A percentile compares a stretch with the other conserved stretches of the same genome.
Conservation (phyloP, 2,329 filamentous ascomycete genomes). For the Colletotrichum zoysiae region DNA sequence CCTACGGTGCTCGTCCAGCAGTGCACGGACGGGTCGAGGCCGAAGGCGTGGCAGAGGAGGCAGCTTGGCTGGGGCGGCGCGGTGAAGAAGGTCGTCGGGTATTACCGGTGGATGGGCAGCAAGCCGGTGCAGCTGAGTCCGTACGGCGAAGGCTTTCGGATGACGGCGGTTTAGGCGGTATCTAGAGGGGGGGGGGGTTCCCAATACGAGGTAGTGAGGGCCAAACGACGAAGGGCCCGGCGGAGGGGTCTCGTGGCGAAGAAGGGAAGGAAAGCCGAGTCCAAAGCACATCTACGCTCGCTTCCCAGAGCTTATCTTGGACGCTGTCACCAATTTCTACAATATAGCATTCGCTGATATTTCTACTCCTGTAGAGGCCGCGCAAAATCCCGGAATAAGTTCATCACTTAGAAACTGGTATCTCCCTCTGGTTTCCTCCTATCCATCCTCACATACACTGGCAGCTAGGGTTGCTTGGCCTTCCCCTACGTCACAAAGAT, state of each 20-base stretch:
- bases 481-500: too few relatives aligned
- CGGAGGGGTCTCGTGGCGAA: neutral
- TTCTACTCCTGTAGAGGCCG: too few relatives aligned
- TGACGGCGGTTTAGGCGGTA: slow-evolving; percentile 25
- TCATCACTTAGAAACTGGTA: too few relatives aligned
- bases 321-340: too few relatives aligned
- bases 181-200: neutral
- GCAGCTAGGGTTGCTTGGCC: too few relatives aligned
- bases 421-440: too few relatives aligned
- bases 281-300: too few relatives aligned
- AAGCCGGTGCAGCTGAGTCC: slow-evolving; percentile 37
- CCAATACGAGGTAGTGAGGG: neutral
- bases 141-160: slow-evolving; percentile 35
- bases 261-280: neutral
- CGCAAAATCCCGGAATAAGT: too few relatives aligned
- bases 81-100: slow-evolving; percentile 55
- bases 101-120: slow-evolving; percentile 45
- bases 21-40: slow-evolving; percentile 46
- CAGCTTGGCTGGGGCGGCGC: slow-evolving; percentile 63
- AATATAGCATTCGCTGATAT: too few relatives aligned
- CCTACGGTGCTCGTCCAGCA: slow-evolving; percentile 49
- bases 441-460: too few relatives aligned
- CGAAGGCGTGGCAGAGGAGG: slow-evolving; percentile 56
- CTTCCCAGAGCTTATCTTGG: too few relatives aligned
- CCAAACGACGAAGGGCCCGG: neutral